Evolutionary conservation across 2,329 filamentous ascomycete species (phyloP), one percentile per base, ranked within the genome.

Genomic region (Chaetomiaceae sp.): DNA sequence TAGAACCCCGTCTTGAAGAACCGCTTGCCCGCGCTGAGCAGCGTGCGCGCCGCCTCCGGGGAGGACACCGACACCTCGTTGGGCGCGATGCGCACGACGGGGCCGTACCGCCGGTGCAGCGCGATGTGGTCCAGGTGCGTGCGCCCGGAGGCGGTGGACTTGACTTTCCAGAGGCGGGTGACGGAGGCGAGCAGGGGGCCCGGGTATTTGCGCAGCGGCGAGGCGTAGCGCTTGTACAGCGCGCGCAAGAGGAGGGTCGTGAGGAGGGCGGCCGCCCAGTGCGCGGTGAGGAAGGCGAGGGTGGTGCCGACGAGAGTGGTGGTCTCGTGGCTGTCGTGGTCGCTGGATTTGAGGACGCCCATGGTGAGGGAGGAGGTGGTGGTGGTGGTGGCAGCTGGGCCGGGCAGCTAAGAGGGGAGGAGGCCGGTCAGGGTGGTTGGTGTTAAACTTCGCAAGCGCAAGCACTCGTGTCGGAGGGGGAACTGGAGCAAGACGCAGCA

Each of bases 1-100:
- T 76, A 76, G 52, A 76, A 76, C 47, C 68, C 61, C 3, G 73
- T 75, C 64, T 76, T 76, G 62, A 70, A 67, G 61, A 75, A 75
- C 17, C 70, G 66, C 58, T 73, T 74, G 7, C 74, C 74, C 1
- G 72, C 72, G 36, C 66, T 67, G 22, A 76, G 62, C 11, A 76
- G 52, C 8, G 65, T 60, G 2, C 72, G 64, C 5, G 72, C 69
- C 0, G 70, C 68, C 45, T 69, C 63, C 3, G 72, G 71, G 2
- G 69, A 72, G 0, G 69, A 58, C 24, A 75, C 57, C 0, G 71
- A 72, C 4, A 75, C 63, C 57, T 75, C 72, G 53, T 72, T 62
- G 5, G 72, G 72, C 1, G 67, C 68, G 35, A 74, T 70, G n/a
- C 73, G 68, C 42, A 76, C 70, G 5, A 76, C 56, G 12, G 69